Conservation (phyloP, 2,329 filamentous ascomycete species). For the Diaporthe helianthi region DNA sequence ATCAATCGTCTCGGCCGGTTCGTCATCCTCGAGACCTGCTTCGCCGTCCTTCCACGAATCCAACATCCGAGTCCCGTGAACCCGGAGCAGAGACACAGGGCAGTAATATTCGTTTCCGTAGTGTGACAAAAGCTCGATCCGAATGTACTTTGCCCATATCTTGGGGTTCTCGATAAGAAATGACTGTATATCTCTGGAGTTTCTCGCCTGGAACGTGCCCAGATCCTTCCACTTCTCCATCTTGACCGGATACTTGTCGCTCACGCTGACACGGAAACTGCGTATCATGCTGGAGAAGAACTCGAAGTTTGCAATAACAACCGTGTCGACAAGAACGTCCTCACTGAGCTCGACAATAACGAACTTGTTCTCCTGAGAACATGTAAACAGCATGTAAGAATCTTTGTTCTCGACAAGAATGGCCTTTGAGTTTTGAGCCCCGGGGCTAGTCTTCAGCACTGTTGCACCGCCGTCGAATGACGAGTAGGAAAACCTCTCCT, state of each 20-base stretch:
- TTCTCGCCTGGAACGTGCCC: constrained; percentile 88
- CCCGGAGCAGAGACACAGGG: constrained; percentile 85
- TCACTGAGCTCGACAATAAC: constrained; percentile 94
- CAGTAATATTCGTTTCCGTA: constrained; percentile 98
- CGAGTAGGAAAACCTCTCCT: constrained; percentile 96
- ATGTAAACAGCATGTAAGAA: constrained; percentile 96
- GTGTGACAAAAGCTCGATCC: constrained; percentile 90
- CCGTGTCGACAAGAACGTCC: constrained; percentile 84
- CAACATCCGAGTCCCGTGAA: constrained; percentile 96
- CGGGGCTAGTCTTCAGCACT: constrained; percentile 85
- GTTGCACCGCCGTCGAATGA: constrained; percentile 97
- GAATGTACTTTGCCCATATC: constrained; percentile 93
- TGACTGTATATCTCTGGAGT: constrained; percentile 91
- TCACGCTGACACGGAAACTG: constrained; percentile 88
- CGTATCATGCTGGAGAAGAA: constrained; percentile 98
- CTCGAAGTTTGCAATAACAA: constrained; percentile 98
- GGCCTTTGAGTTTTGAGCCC: constrained; percentile 86
- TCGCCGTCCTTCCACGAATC: constrained; percentile 91
- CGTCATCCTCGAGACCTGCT: constrained; percentile 67
- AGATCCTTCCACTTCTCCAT: constrained; percentile 89
- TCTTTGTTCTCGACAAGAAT: constrained; percentile 97
- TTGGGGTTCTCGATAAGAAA: constrained; percentile 94
- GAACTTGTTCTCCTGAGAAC: constrained; percentile 86
- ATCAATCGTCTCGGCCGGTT: constrained; percentile 49
- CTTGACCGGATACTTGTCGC: constrained; percentile 93